phyloP scores from a whole-genome alignment of 2,329 filamentous ascomycete genomes.

The Phialemoniopsis sp. region DNA sequence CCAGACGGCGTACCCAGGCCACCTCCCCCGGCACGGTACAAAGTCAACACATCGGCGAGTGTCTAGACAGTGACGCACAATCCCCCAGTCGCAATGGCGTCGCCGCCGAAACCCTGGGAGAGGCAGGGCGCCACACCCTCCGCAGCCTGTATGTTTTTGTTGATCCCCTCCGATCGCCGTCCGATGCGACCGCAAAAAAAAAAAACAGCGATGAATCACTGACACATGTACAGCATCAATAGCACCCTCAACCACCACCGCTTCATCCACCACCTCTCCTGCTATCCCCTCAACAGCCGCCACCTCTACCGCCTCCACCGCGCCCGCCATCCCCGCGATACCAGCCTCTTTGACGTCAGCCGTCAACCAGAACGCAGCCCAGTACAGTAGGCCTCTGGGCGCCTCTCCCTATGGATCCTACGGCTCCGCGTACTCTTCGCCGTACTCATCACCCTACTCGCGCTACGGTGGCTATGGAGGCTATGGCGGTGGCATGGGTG shows the following conservation, averaged over 20 bases:
- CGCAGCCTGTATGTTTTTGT: conserved; percentile 39
- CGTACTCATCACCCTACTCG: conserved; percentile 29
- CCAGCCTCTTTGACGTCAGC: conserved; percentile 74
- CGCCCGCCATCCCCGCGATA: conserved; percentile 74
- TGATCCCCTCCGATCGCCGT: background rate
- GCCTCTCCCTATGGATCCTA: conserved; percentile 20
- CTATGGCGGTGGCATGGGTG: conserved; percentile 37
- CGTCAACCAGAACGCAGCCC: conserved; percentile 83
- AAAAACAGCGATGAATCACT: too few relatives aligned
- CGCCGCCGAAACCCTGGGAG: conserved; percentile 98
- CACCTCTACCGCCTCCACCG: conserved; percentile 34
- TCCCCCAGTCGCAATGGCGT: conserved; percentile 46
- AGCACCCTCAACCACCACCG: conserved; percentile 12
- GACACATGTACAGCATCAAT: conserved; percentile 1
- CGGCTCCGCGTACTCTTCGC: conserved; percentile 25
- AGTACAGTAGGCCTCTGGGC: conserved; percentile 57
- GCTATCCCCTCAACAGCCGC: conserved; percentile 31
- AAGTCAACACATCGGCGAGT: too few relatives aligned
- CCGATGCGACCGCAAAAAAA: too few relatives aligned
- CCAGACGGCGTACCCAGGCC: too few relatives aligned
- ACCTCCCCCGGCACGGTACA: too few relatives aligned
- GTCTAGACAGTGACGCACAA: too few relatives aligned
- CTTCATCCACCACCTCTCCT: conserved; percentile 24
- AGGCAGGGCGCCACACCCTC: conserved; percentile 59
- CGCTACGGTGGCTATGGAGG: conserved; percentile 32